A percentile compares a stretch with the other conserved stretches of the same genome.
These are phyloP conservation scores for Psilocybe mexicana DNA, from an alignment of 1,284 basidiomycete genomes.

Conservation along the genomic window DNA sequence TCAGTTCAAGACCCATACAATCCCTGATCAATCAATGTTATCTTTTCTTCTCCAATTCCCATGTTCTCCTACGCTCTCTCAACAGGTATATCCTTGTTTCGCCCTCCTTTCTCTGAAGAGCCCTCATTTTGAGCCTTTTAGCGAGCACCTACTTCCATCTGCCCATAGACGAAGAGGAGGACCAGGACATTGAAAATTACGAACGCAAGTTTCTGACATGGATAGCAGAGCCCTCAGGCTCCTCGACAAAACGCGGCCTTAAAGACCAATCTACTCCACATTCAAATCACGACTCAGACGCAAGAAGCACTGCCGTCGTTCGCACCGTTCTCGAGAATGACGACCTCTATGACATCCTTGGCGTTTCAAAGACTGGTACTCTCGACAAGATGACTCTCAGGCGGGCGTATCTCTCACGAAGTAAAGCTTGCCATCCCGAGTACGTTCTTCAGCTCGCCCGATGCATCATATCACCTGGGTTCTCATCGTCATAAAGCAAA, in stretches of 20 bases:
- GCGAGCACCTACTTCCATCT: constrained; percentile 62
- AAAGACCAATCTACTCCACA: constrained; percentile 24
- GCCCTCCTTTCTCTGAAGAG: neutral
- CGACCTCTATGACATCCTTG: constrained; percentile 74
- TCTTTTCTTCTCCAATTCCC: constrained; percentile 22
- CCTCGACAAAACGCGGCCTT: constrained; percentile 19
- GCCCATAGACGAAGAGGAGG: constrained; percentile 58
- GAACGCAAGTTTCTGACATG: constrained; percentile 50
- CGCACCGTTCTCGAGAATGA: constrained; percentile 59
- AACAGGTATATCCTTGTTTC: constrained; percentile 40
- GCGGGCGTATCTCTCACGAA: constrained; percentile 75
- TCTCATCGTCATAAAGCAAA: constrained; percentile 52
- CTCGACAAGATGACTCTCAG: constrained; percentile 68
- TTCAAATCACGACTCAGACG: constrained; percentile 17
- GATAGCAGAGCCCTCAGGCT: constrained; percentile 37
- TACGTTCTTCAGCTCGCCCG: constrained; percentile 37
- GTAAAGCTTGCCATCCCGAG: constrained; percentile 84
- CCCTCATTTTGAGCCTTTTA: constrained; percentile 21
- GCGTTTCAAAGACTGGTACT: constrained; percentile 50
- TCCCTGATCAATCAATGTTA: constrained; percentile 1
- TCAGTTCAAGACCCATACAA: constrained; percentile 5
- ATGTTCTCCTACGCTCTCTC: constrained; percentile 62
- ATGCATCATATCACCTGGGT: neutral
- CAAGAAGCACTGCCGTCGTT: constrained; percentile 36
- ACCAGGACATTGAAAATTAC: constrained; percentile 44